Conservation (phyloP, 2,329 filamentous ascomycete genomes). For the Pezizomycotina sp. region DNA sequence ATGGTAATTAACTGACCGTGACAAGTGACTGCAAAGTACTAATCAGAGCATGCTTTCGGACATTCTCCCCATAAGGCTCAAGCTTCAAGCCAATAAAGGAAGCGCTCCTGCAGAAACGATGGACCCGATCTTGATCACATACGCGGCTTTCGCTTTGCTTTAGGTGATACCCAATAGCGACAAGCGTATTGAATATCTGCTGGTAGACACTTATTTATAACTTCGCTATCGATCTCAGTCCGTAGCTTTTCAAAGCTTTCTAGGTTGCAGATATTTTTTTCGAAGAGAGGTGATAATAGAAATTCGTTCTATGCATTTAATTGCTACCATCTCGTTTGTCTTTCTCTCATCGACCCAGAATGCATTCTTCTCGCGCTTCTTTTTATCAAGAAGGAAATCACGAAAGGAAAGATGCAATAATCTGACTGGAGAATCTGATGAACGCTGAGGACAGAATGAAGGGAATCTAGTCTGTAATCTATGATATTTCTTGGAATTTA, state of each 20-base stretch:
- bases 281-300: background rate
- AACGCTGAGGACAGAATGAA: conserved; percentile 7
- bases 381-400: conserved; percentile 9
- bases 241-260: background rate
- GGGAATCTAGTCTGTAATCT: background rate
- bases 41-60: too few species aligned
- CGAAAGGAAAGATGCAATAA: conserved; percentile 11
- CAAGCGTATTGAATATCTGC: conserved; percentile 9
- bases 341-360: conserved; percentile 10
- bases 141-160: background rate
- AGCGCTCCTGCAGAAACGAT: conserved; percentile 1
- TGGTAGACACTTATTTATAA: conserved; percentile 1
- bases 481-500: conserved; percentile 1
- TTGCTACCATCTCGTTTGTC: conserved; percentile 2
- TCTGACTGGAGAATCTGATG: conserved; percentile 3
- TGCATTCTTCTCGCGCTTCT: background rate
- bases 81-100: background rate
- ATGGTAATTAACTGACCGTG: too few species aligned
- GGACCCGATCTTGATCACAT: background rate
- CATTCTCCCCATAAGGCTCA: background rate
- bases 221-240: conserved; percentile 4
- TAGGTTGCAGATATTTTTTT: conserved; percentile 6
- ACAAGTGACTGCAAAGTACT: too few species aligned
- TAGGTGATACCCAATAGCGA: conserved; percentile 7
- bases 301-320: conserved; percentile 4